These are phyloP conservation scores for Pachysandra terminalis DNA, from an alignment of 164 flowering plant species.

Conservation along the genomic window DNA sequence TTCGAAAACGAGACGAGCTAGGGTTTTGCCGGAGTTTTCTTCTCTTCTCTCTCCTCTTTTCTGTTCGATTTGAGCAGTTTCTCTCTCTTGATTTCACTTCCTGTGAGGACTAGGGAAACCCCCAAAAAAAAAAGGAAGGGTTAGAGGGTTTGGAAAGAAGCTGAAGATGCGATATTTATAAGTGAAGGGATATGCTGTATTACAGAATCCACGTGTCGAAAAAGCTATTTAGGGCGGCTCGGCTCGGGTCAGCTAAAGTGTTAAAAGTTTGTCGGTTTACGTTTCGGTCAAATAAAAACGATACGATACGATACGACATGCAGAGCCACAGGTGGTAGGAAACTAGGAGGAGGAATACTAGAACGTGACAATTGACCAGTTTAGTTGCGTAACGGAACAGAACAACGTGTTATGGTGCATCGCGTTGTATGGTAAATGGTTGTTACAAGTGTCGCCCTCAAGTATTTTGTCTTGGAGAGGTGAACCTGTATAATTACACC, in stretches of 20 bases:
- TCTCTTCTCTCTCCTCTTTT: neutral
- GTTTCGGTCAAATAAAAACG: neutral
- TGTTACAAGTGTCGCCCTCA: no score
- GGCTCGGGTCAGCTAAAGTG: neutral
- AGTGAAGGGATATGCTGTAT: neutral
- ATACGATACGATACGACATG: no score
- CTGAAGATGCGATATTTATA: neutral
- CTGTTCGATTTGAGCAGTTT: no score
- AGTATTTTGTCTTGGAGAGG: no score
- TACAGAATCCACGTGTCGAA: neutral
- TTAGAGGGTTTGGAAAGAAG: neutral
- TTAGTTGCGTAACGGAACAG: neutral
- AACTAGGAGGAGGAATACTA: neutral
- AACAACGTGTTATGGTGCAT: no score
- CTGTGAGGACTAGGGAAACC: neutral
- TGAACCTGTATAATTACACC: no score
- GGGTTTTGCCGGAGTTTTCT: neutral
- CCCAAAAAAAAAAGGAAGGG: neutral
- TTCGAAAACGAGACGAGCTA: no score
- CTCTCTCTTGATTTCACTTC: no score
- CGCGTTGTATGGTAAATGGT: no score
- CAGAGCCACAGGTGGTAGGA: no score
- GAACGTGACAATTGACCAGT: neutral
- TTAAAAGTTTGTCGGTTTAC: neutral
- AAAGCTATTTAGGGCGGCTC: neutral